Evolutionary conservation across 345 rosid species (phyloP).

Genomic region (Sisymbrium altissimum): DNA sequence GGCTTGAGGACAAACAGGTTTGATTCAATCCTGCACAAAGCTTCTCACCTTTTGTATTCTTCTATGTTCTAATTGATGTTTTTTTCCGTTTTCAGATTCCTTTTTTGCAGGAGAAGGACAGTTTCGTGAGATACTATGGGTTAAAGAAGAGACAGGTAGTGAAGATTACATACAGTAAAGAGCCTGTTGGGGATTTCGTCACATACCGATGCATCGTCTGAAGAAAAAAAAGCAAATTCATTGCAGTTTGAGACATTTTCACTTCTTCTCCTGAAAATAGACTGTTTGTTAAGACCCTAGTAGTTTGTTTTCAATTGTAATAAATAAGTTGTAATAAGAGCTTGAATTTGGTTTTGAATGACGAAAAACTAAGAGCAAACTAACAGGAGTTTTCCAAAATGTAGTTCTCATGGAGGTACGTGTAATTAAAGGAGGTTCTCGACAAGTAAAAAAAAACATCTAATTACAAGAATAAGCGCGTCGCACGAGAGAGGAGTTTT

Average conservation of each 20-base stretch:
- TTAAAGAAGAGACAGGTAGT: slow-evolving; percentile 34
- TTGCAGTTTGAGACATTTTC: slow-evolving; percentile 1
- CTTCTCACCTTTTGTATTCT: background rate
- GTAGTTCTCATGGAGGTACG: slow-evolving; percentile 11
- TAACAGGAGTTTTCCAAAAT: slow-evolving; percentile 13
- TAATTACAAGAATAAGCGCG: slow-evolving; percentile 27
- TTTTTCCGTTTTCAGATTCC: slow-evolving; percentile 31
- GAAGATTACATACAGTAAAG: slow-evolving; percentile 34
- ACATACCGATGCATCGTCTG: slow-evolving; percentile 35
- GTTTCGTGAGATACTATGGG: slow-evolving; percentile 33
- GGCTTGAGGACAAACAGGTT: slow-evolving; percentile 29
- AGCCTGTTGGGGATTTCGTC: slow-evolving; percentile 23
- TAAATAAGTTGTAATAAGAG: background rate
- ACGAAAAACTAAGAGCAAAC: background rate
- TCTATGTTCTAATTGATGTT: slow-evolving; percentile 1
- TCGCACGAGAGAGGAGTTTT: slow-evolving; percentile 21
- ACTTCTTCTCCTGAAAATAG: background rate
- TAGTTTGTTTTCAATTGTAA: background rate
- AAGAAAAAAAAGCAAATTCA: slow-evolving; percentile 3
- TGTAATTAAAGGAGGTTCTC: background rate
- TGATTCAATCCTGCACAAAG: background rate
- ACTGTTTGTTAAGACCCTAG: background rate
- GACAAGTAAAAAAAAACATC: background rate
- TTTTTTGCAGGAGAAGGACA: slow-evolving; percentile 31
- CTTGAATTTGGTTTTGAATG: background rate